A percentile compares a stretch with the other conserved stretches of the same genome.
Conservation (phyloP, 2,329 filamentous ascomycete genomes). For the Pseudocercospora crystallina region DNA sequence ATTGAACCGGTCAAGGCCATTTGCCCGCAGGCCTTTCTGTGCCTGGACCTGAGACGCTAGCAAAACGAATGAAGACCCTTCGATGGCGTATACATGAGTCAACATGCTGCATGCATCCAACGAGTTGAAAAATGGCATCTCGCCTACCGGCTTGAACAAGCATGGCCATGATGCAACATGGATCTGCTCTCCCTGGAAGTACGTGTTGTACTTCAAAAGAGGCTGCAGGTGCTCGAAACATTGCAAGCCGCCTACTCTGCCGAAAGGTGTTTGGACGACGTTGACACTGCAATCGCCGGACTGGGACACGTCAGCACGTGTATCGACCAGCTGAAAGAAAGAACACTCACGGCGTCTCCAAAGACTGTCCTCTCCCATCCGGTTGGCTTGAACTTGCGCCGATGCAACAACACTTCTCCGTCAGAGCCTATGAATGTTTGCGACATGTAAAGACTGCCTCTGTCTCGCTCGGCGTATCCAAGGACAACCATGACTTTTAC, state of each 20-base stretch:
- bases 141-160: too few species aligned
- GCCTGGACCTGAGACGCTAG: too few species aligned
- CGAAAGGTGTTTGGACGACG: neutral
- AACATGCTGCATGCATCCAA: too few species aligned
- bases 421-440: neutral
- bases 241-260: neutral
- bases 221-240: slow-evolving; percentile 2
- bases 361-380: neutral
- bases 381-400: neutral
- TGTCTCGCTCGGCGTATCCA: neutral
- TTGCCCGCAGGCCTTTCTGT: too few species aligned
- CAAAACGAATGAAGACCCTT: too few species aligned
- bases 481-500: neutral
- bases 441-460: neutral
- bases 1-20: too few species aligned
- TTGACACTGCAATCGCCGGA: neutral
- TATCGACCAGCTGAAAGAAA: too few species aligned
- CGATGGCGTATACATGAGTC: too few species aligned
- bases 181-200: neutral
- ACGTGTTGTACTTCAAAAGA: neutral
- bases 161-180: neutral
- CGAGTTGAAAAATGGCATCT: too few species aligned
- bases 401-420: neutral
- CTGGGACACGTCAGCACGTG: too few species aligned
- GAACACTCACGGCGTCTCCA: too few species aligned